Percentiles rank a stretch among this genome's conserved stretches.
Evolutionary conservation across 768 basidiomycete genomes (phyloP).

Genomic region (Panellus pusillus): DNA sequence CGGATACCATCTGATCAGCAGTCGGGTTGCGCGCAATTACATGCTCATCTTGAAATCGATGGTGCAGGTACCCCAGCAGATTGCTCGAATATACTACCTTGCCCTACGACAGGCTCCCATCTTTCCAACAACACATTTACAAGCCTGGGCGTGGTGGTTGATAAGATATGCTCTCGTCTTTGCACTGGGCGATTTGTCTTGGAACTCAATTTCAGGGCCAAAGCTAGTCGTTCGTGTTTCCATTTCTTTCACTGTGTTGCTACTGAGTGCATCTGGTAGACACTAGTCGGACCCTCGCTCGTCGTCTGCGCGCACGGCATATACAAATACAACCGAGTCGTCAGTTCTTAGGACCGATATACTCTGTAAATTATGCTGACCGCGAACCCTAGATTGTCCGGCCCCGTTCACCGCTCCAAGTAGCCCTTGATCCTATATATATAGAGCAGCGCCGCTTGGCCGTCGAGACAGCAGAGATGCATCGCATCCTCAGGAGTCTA

Average conservation of each 20-base stretch:
- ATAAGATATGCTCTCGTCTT: conserved; percentile 7
- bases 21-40: conserved; percentile 16
- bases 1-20: conserved; percentile 14
- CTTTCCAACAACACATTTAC: conserved; percentile 2
- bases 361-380: not conserved
- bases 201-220: conserved; percentile 2
- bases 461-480: conserved; percentile 9
- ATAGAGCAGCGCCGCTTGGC: not conserved
- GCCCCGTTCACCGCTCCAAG: conserved; percentile 9
- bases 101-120: not conserved
- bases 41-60: conserved; percentile 6
- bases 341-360: not conserved
- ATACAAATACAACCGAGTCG: conserved; percentile 15
- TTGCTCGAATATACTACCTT: not conserved
- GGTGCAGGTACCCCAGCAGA: not conserved
- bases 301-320: conserved; percentile 3
- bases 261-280: conserved; percentile 3
- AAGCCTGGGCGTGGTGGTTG: conserved; percentile 8
- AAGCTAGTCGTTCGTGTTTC: conserved; percentile 7
- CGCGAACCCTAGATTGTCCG: not conserved
- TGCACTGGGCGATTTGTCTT: conserved; percentile 9
- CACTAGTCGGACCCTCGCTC: conserved; percentile 10
- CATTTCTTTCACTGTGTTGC: not conserved
- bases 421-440: conserved; percentile 14
- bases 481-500: conserved; percentile 10